Base-by-base conservation (phyloP, 495 filamentous ascomycete genomes). In the Trichoderma erinaceum region DNA sequence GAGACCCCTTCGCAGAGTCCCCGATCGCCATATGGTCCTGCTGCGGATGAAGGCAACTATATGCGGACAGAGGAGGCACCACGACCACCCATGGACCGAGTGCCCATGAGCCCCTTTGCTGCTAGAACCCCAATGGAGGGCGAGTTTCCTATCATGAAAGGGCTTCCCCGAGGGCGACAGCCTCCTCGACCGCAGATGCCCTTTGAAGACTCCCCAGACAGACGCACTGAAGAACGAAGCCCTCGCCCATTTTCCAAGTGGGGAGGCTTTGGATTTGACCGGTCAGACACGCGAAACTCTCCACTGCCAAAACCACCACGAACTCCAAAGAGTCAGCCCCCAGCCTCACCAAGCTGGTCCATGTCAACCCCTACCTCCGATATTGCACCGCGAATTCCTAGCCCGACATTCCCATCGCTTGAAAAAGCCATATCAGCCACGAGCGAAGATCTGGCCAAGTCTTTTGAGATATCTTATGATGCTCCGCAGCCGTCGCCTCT, bases 61-160 rank as follows among this genome's bases (percentile, higher is more conserved):
- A 32, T 61, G 56, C 56, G 56, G 8, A 16, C 56, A 4, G 1
- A 61, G 5, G 56, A 61, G 56, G 56, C 56, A 61, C 56, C 56
- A 15, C 56, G 56, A 13, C 56, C 56, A 18, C 56, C 56, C 25
- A 15, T 61, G 11, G 65, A 66, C 43, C 43, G 65, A 13, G 41
- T 43, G 25, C 44, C 65, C 27, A 41, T 46, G 41, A 66, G 65
- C 43, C 65, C 65, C 25, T 46, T 66, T 43, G 41, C 41, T 32
- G 48, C 65, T 21, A 25, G 44, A 29, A 46, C 65, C 15, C 41
- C 65, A 2, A 66, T 66, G 41, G 65, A 66, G 16, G 65, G 65
- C 35, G 65, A 66, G 27, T 66, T 66, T 35, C 65, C 65, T 1
- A 23, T 66, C 16, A 66, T 32, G 41, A 66, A 66, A n/a, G 65